Evolutionary conservation across 2,329 filamentous ascomycete genomes (phyloP).

Genomic region (Trichoderma koningii): DNA sequence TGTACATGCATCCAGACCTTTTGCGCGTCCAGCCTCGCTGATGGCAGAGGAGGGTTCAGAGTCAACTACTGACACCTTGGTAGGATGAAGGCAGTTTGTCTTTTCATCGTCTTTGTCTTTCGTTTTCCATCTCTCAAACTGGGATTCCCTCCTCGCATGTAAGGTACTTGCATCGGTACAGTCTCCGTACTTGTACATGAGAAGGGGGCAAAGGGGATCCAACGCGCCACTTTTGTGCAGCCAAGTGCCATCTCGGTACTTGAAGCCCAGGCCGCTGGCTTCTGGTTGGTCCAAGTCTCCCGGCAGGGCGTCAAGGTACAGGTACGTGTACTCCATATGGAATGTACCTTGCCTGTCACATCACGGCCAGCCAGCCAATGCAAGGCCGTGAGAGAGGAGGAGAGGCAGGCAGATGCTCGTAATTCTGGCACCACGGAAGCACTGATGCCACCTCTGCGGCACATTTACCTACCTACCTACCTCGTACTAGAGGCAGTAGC

Average conservation of each 20-base stretch:
- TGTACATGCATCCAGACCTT: too few species aligned
- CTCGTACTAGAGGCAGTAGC: too few species aligned
- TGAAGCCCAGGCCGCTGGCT: constrained; percentile 14
- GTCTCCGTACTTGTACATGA: constrained; percentile 8
- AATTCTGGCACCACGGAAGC: not conserved
- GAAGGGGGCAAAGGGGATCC: constrained; percentile 7
- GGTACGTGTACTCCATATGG: not conserved
- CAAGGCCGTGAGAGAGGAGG: too few species aligned
- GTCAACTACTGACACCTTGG: not conserved
- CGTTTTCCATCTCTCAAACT: too few species aligned
- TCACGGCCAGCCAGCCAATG: too few species aligned
- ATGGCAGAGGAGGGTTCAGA: constrained; percentile 1
- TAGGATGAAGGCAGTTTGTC: not conserved
- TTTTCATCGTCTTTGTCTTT: not conserved
- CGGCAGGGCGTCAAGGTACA: constrained; percentile 5
- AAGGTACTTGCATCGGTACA: too few species aligned
- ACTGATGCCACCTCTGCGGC: too few species aligned
- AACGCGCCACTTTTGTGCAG: constrained; percentile 26
- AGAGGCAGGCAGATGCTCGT: too few species aligned
- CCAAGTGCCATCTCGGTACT: constrained; percentile 31
- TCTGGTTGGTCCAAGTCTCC: constrained; percentile 14
- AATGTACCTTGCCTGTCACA: too few species aligned
- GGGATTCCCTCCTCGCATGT: too few species aligned
- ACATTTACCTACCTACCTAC: too few species aligned
- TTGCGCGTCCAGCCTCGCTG: constrained; percentile 7